Base-by-base conservation (phyloP, 441 rosid species). In the Capsella rubella region DNA sequence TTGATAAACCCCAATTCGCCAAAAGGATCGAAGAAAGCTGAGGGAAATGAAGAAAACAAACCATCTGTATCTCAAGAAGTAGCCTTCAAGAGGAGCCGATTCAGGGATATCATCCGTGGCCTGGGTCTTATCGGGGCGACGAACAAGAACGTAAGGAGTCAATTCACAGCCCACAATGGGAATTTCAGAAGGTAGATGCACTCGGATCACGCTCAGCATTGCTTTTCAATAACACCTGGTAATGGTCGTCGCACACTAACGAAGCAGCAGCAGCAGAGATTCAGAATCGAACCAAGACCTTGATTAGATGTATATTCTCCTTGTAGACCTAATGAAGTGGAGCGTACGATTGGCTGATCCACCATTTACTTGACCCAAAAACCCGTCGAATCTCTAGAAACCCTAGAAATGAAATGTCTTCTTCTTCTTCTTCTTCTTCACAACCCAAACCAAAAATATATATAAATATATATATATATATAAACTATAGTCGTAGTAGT, bases 141-240 rank as follows among this genome's bases (percentile, higher is more conserved):
- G 90, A 52, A 91, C 72, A 37, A 91, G 90, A 8, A 96, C 96
- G 81, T 93, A 90, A 64, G 99, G 99, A 72, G 98, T 88, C 71
- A 96, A 86, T 80, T 96, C 98, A 75, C 98, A 90, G 79, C 99
- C 99, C 55, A 93, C 99, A 82, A 93, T 93, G 49, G 99, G 99
- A 43, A 91, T 93, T 79, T 93, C 98, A 72, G 98, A 93, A 71
- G 98, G 97, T 39, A 96, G 90, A 79, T 93, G 97, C 83, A 93
- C 88, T 43, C 98, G 95, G 69, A 93, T 81, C 95, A 96, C 98
- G 87, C 93, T 90, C 87, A 95, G 95, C 99, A 95, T 95, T 84
- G 92, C 90, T 89, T 80, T 73, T 49, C 80, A 50, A 63, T 77
- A 77, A 78, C 76, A 83, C 79, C 73, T 77, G 75, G 49, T 74